phyloP scores from a whole-genome alignment of 176 grass and related monocot species.

The Zoysia japonica region DNA sequence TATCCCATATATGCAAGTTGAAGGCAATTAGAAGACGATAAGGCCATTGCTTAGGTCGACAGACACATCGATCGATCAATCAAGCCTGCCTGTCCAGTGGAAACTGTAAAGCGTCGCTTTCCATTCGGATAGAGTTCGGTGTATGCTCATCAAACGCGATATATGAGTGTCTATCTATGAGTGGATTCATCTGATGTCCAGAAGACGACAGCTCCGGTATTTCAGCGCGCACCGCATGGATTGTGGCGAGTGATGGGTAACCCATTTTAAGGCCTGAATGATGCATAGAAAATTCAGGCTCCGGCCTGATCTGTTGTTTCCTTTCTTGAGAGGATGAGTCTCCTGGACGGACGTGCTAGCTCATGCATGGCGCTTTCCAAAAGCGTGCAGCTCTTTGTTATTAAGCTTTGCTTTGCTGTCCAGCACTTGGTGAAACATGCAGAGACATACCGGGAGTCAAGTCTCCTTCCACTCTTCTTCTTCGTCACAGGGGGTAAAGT shows the following conservation, averaged over 20 bases:
- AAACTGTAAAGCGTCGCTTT: constrained; percentile 45
- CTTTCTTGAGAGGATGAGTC: constrained; percentile 22
- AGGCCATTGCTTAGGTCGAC: constrained; percentile 12
- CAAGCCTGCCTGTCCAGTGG: constrained; percentile 26
- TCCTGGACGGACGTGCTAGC: constrained; percentile 20
- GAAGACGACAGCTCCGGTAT: constrained; percentile 10
- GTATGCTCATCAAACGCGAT: neutral
- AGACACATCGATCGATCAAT: constrained; percentile 11
- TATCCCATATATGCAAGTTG: constrained; percentile 30
- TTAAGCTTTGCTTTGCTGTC: constrained; percentile 28
- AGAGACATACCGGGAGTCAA: constrained; percentile 1
- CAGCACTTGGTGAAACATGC: constrained; percentile 37
- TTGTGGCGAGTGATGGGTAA: constrained; percentile 28
- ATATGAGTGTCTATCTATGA: neutral
- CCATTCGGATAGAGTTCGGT: constrained; percentile 42
- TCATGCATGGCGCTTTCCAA: constrained; percentile 35
- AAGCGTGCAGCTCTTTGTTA: constrained; percentile 21
- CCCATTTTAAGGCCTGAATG: neutral
- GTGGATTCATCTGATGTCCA: constrained; percentile 20
- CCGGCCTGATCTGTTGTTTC: constrained; percentile 27
- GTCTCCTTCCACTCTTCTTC: constrained; percentile 25
- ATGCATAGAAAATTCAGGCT: constrained; percentile 33
- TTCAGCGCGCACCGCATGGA: constrained; percentile 32
- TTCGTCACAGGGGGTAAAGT: neutral
- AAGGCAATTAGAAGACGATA: constrained; percentile 30